A percentile compares a stretch with the other conserved stretches of the same genome.
Conservation (phyloP, 163 green algal species). For the Chlorella variabilis region DNA sequence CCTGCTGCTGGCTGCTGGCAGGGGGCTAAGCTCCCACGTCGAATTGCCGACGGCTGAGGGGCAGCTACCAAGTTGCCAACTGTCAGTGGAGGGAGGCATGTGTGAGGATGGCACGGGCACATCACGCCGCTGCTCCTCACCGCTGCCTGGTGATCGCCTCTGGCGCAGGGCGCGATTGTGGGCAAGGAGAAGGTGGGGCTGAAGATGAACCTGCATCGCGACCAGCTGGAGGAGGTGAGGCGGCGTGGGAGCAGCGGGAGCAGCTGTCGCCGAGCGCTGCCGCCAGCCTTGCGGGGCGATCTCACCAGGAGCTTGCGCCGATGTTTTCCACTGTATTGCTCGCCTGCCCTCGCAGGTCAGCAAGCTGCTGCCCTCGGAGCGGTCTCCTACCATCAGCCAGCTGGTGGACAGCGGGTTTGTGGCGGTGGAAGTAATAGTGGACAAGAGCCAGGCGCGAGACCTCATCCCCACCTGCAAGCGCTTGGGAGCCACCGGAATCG, state of each 20-base stretch:
- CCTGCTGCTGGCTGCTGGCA: no score
- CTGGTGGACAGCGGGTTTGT: constrained; percentile 35
- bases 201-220: constrained; percentile 9
- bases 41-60: no score
- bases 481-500: constrained; percentile 39
- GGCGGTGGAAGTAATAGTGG: constrained; percentile 45
- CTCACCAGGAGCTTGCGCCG: no score
- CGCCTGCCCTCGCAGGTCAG: constrained; percentile 10
- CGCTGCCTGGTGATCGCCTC: neutral
- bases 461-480: constrained; percentile 42
- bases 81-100: no score
- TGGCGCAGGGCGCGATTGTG: constrained; percentile 7
- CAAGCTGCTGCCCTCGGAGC: constrained; percentile 37
- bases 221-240: constrained; percentile 15
- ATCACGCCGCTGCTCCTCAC: no score
- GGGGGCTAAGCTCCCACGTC: no score
- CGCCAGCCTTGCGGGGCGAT: no score
- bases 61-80: no score
- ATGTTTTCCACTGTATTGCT: no score
- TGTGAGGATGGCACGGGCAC: no score
- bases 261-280: no score
- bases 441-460: constrained; percentile 31
- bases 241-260: no score
- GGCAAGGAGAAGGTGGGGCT: constrained; percentile 12
- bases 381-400: constrained; percentile 38